phyloP scores from a whole-genome alignment of 352 stramenopile species.

The Aphanomyces invadans region DNA sequence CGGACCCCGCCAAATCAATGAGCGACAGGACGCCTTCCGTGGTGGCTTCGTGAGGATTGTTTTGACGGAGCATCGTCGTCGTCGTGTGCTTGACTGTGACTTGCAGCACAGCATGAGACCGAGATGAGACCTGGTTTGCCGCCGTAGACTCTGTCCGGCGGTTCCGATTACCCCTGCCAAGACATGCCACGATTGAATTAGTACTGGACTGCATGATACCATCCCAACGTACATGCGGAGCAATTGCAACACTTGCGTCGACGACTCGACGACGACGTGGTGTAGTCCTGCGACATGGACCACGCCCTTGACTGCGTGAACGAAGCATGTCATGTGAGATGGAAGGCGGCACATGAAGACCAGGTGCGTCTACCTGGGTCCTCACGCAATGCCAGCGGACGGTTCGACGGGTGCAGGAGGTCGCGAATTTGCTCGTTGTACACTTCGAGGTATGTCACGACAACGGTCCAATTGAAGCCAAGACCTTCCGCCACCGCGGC shows the following conservation, averaged over 20 bases:
- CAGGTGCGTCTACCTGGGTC: conserved; percentile 44
- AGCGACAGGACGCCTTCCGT: conserved; percentile 73
- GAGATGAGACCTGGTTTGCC: conserved; percentile 71
- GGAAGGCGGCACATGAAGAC: too few relatives aligned
- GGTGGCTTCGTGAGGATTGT: conserved; percentile 42
- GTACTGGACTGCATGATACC: not conserved
- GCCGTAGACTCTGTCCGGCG: conserved; percentile 61
- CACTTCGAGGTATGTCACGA: conserved; percentile 87
- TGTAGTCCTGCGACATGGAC: conserved; percentile 49
- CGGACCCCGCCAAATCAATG: conserved; percentile 76
- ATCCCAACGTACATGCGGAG: conserved; percentile 31
- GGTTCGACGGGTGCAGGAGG: conserved; percentile 55
- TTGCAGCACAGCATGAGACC: conserved; percentile 79
- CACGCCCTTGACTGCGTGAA: conserved; percentile 40
- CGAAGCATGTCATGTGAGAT: too few relatives aligned
- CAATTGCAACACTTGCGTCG: conserved; percentile 40
- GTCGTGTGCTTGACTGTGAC: conserved; percentile 53
- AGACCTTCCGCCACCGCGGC: conserved; percentile 35
- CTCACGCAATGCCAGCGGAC: conserved; percentile 36
- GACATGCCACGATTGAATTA: too few relatives aligned
- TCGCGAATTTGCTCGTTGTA: conserved; percentile 91
- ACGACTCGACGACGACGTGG: conserved; percentile 41
- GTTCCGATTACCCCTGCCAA: conserved; percentile 39
- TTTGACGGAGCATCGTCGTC: conserved; percentile 41
- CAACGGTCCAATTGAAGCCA: conserved; percentile 65